These are phyloP conservation scores for Podospora anserina DNA, from an alignment of 495 filamentous ascomycete species.

Conservation along the genomic window DNA sequence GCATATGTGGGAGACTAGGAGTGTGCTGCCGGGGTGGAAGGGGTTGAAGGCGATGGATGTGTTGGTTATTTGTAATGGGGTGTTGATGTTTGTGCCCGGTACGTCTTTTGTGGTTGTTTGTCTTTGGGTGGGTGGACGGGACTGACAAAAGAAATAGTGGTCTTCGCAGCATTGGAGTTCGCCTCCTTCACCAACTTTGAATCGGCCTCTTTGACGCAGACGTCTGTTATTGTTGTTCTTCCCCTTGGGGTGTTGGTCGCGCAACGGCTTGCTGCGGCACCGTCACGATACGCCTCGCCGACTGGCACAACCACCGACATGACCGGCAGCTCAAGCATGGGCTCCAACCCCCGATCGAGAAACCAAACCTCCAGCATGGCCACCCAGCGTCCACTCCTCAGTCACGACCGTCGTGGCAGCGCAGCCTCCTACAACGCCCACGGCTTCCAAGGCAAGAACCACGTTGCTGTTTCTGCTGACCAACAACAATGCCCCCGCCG, in stretches of 20 bases:
- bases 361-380: not conserved
- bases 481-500: not conserved
- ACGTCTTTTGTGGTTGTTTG: conserved; percentile 29
- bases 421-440: not conserved
- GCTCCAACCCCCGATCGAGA: not conserved
- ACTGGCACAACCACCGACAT: not conserved
- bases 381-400: not conserved
- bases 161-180: conserved; percentile 69
- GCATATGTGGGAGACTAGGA: conserved; percentile 34
- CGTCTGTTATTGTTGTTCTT: conserved; percentile 67
- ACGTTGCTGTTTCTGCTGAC: not conserved
- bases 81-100: conserved; percentile 70
- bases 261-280: conserved; percentile 40
- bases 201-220: conserved; percentile 58
- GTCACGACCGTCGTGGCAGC: not conserved
- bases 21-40: conserved; percentile 30
- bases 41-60: conserved; percentile 38
- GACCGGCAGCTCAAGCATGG: not conserved
- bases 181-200: conserved; percentile 44
- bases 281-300: not conserved
- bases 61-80: conserved; percentile 37
- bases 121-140: not conserved
- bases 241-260: conserved; percentile 81
- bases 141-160: conserved; percentile 42
- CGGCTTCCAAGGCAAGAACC: not conserved